These are phyloP conservation scores for Vanrija sp. DNA, from an alignment of 1,284 basidiomycete genomes.

Conservation along the genomic window DNA sequence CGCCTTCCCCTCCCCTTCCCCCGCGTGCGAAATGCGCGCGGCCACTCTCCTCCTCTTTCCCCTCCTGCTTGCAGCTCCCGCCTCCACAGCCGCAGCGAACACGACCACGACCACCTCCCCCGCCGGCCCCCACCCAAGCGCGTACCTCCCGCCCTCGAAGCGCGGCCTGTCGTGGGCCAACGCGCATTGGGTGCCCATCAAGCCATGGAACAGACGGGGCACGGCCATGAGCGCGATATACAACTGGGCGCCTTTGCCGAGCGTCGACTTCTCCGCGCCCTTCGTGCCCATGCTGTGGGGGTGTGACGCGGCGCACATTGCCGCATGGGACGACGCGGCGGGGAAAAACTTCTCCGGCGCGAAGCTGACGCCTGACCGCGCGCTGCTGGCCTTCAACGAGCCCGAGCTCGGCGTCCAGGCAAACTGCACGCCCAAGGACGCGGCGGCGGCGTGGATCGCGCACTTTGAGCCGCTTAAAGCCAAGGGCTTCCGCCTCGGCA, in stretches of 20 bases:
- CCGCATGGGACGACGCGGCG: constrained; percentile 21
- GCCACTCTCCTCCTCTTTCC: too few relatives aligned
- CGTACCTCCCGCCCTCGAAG: background rate
- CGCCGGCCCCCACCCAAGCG: too few relatives aligned
- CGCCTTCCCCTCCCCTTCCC: too few relatives aligned
- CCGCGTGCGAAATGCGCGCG: too few relatives aligned
- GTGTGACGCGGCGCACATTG: constrained; percentile 18
- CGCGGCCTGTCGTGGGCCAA: constrained; percentile 31
- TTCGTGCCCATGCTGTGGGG: constrained; percentile 41
- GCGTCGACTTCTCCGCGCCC: constrained; percentile 16
- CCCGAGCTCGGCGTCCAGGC: constrained; percentile 26
- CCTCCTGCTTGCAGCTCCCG: too few relatives aligned
- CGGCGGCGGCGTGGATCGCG: constrained; percentile 24
- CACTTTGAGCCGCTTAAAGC: constrained; percentile 32
- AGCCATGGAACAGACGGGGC: constrained; percentile 18
- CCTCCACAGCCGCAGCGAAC: too few relatives aligned
- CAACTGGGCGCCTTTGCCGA: constrained; percentile 24
- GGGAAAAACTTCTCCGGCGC: constrained; percentile 12
- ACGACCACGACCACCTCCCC: too few relatives aligned
- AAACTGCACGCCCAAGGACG: constrained; percentile 23
- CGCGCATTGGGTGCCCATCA: constrained; percentile 23
- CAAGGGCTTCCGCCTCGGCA: constrained; percentile 48
- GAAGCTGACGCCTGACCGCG: constrained; percentile 15
- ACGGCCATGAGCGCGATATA: constrained; percentile 31
- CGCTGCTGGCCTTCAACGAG: constrained; percentile 34